phyloP scores from a whole-genome alignment of 2,329 filamentous ascomycete genomes.

The Paramyrothecium roridum region DNA sequence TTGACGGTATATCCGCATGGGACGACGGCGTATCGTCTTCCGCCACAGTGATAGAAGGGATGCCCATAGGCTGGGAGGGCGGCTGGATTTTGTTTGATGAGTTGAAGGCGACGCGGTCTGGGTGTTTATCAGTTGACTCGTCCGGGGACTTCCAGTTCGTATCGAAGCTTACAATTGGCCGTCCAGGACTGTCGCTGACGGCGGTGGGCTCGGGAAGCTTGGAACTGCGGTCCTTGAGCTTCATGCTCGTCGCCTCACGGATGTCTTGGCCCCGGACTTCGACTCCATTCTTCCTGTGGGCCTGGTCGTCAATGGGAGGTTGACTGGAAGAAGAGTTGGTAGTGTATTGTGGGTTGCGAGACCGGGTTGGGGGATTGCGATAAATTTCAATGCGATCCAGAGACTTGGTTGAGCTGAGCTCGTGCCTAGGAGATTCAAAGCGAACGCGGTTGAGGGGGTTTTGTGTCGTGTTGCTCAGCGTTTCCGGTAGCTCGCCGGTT shows the following conservation, averaged over 20 bases:
- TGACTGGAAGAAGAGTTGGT: constrained; percentile 51
- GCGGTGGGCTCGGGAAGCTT: constrained; percentile 85
- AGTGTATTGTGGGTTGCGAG: constrained; percentile 76
- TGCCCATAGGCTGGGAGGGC: constrained; percentile 32
- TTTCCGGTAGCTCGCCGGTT: constrained; percentile 27
- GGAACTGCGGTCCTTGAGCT: constrained; percentile 77
- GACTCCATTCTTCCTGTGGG: constrained; percentile 69
- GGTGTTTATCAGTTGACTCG: constrained; percentile 64
- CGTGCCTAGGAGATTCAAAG: constrained; percentile 39
- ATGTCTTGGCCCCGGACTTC: constrained; percentile 88
- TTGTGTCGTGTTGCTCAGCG: constrained; percentile 27
- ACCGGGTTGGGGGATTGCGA: constrained; percentile 78
- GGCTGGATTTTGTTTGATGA: constrained; percentile 12
- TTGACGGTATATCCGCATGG: constrained; percentile 27
- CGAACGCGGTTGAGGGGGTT: constrained; percentile 26
- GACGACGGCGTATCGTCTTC: constrained; percentile 36
- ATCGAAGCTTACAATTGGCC: constrained; percentile 97
- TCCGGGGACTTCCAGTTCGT: constrained; percentile 74
- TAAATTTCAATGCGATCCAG: constrained; percentile 69
- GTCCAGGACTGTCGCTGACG: constrained; percentile 84
- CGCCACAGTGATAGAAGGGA: constrained; percentile 55
- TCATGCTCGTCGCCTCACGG: constrained; percentile 85
- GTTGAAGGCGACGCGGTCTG: constrained; percentile 31
- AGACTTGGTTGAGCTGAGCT: constrained; percentile 29
- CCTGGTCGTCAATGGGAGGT: constrained; percentile 33